phyloP scores from a whole-genome alignment of 768 basidiomycete species.

The Suillus clintonianus region DNA sequence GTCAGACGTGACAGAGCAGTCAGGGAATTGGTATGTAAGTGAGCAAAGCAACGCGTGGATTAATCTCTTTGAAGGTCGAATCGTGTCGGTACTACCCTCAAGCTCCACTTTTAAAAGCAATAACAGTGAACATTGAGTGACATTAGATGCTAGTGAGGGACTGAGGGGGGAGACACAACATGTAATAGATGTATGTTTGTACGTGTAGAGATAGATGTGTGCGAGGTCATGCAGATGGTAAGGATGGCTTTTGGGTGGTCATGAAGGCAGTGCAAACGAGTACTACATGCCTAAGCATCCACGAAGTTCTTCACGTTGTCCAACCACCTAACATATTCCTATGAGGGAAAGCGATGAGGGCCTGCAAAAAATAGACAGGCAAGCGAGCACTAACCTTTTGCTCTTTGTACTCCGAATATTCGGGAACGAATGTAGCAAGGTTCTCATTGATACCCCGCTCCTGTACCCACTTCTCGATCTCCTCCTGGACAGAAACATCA shows the following conservation, averaged over 20 bases:
- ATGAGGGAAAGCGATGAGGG: constrained; percentile 10
- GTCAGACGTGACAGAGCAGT: no score
- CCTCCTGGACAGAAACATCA: constrained; percentile 83
- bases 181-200: constrained; percentile 12
- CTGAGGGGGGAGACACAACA: constrained; percentile 26
- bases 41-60: no score
- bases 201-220: constrained; percentile 9
- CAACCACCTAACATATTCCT: constrained; percentile 96
- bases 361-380: constrained; percentile 1
- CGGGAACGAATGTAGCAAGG: constrained; percentile 84
- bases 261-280: background rate
- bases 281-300: constrained; percentile 48
- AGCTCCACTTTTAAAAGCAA: background rate
- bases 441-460: constrained; percentile 88
- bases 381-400: constrained; percentile 67
- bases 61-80: no score
- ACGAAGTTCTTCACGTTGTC: constrained; percentile 80
- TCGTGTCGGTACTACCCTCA: no score
- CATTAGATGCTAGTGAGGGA: constrained; percentile 2
- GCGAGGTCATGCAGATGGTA: constrained; percentile 3
- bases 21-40: no score
- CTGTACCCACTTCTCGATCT: constrained; percentile 85
- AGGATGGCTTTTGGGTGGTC: constrained; percentile 1
- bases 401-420: constrained; percentile 89
- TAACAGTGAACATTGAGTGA: background rate